These are phyloP conservation scores for Peltaster fructicola DNA, from an alignment of 2,329 filamentous ascomycete species.

Conservation along the genomic window DNA sequence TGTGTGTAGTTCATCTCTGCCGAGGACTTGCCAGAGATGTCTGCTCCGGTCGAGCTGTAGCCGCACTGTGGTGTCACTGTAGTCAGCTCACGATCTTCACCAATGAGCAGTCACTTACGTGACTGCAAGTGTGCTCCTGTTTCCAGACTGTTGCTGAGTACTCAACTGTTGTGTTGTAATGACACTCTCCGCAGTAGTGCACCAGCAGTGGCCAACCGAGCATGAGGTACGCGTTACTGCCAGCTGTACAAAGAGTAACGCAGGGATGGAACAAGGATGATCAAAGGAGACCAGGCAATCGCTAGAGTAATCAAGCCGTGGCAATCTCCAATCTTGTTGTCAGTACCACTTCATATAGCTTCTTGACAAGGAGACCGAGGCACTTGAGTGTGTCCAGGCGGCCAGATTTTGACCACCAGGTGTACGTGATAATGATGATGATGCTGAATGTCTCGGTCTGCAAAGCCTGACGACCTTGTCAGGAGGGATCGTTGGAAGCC, in stretches of 20 bases:
- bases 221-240: no score
- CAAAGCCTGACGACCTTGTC: no score
- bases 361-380: constrained; percentile 9
- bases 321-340: constrained; percentile 8
- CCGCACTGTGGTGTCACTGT: constrained; percentile 23
- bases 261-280: no score
- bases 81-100: neutral
- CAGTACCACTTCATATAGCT: constrained; percentile 12
- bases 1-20: constrained; percentile 34
- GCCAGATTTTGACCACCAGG: no score
- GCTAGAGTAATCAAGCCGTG: no score
- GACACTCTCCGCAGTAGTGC: constrained; percentile 15
- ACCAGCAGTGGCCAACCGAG: constrained; percentile 12
- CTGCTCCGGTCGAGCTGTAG: constrained; percentile 24
- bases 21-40: constrained; percentile 26
- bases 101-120: constrained; percentile 22
- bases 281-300: no score
- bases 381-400: no score
- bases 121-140: constrained; percentile 25
- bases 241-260: no score
- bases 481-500: no score
- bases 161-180: constrained; percentile 19
- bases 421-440: no score
- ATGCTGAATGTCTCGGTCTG: no score
- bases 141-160: constrained; percentile 27